Conservation (phyloP, 352 stramenopile genomes). For the Pythium brachiatum region DNA sequence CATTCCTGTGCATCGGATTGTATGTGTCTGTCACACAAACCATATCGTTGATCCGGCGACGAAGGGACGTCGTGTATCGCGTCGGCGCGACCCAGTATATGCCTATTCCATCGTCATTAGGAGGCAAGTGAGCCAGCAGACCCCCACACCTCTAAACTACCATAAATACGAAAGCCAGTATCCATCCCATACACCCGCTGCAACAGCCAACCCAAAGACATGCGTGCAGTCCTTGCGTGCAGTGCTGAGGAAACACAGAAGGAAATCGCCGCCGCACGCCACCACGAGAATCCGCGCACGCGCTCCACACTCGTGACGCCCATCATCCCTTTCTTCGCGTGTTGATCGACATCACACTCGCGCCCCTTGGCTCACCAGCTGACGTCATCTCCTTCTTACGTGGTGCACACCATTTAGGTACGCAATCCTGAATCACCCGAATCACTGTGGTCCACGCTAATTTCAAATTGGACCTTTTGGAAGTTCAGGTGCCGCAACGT, state of each 20-base stretch:
- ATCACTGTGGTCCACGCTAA: not conserved
- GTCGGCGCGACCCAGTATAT: conserved; percentile 72
- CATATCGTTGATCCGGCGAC: conserved; percentile 46
- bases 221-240: no score
- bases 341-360: conserved; percentile 1
- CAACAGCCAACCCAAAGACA: no score
- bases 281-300: not conserved
- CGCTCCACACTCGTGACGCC: conserved; percentile 1
- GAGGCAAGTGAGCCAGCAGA: not conserved
- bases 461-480: not conserved
- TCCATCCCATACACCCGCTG: not conserved
- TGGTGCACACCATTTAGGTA: not conserved
- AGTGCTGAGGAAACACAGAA: not conserved
- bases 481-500: conserved; percentile 1
- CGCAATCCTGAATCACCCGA: no score
- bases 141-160: no score
- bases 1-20: conserved; percentile 62
- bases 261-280: not conserved
- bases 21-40: conserved; percentile 45
- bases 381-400: not conserved
- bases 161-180: conserved; percentile 2
- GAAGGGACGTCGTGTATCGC: conserved; percentile 51
- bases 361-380: not conserved
- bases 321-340: conserved; percentile 3
- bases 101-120: conserved; percentile 41